A percentile compares a stretch with the other conserved stretches of the same genome.
Conservation (phyloP, 2,329 filamentous ascomycete genomes). For the Trichoderma citrinoviride region DNA sequence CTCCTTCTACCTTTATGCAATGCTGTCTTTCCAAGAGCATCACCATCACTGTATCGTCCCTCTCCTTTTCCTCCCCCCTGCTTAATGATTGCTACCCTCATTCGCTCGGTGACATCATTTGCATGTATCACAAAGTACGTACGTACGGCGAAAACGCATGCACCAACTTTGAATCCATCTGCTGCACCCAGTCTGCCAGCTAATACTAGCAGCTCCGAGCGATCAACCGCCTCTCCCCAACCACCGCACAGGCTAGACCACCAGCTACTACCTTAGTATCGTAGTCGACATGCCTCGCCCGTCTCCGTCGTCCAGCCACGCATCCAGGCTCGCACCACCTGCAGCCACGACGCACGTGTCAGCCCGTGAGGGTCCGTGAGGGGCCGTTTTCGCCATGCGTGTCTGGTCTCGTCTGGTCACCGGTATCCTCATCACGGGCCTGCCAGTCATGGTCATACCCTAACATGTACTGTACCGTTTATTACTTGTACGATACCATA, state of each 20-base stretch:
- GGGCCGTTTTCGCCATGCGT: conserved; percentile 24
- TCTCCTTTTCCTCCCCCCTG: background rate
- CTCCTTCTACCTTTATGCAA: too few relatives aligned
- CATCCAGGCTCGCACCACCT: conserved; percentile 15
- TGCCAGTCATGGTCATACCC: conserved; percentile 14
- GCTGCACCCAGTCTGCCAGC: background rate
- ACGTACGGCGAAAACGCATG: background rate
- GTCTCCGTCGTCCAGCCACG: conserved; percentile 8
- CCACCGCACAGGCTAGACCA: background rate
- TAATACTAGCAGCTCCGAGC: background rate
- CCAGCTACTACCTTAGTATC: background rate
- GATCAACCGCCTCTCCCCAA: background rate
- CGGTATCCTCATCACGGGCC: background rate
- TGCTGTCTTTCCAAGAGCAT: background rate
- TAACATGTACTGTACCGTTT: background rate
- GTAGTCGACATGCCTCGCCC: background rate
- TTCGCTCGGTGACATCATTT: background rate
- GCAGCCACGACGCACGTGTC: conserved; percentile 35
- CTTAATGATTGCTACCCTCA: too few relatives aligned
- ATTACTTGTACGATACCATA: too few relatives aligned
- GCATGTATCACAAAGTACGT: background rate
- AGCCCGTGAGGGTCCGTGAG: conserved; percentile 32
- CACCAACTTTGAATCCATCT: background rate
- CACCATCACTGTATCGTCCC: background rate
- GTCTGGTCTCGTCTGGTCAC: conserved; percentile 18